phyloP scores from a whole-genome alignment of 1,139 yeast species.

The Hanseniaspora gamundiae region DNA sequence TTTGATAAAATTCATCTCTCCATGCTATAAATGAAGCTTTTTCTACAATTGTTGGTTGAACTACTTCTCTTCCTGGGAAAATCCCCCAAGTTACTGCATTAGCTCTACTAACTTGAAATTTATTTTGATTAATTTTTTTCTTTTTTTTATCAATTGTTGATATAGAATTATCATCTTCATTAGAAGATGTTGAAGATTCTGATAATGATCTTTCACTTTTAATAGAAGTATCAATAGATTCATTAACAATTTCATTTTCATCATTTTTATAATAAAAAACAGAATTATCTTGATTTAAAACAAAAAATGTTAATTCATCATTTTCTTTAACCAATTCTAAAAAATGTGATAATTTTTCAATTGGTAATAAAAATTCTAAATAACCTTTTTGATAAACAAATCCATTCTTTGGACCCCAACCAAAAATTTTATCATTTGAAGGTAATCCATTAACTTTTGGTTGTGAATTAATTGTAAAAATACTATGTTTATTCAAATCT shows the following conservation, averaged over 20 bases:
- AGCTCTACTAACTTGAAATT: slow-evolving; percentile 35
- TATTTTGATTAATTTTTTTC: slow-evolving; percentile 2
- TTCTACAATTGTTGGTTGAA: slow-evolving; percentile 91
- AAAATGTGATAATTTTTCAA: slow-evolving; percentile 32
- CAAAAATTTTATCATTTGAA: slow-evolving; percentile 61
- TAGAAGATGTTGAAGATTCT: neutral
- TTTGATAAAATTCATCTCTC: slow-evolving; percentile 89
- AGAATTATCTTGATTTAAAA: slow-evolving; percentile 44
- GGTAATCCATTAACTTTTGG: slow-evolving; percentile 79
- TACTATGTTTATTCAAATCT: slow-evolving; percentile 50
- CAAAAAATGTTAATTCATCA: slow-evolving; percentile 60
- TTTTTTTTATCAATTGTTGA: neutral
- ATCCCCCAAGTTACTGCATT: slow-evolving; percentile 98
- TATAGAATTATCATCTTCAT: too few species aligned
- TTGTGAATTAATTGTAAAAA: slow-evolving; percentile 83
- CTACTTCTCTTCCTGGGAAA: slow-evolving; percentile 82
- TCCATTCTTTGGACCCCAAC: slow-evolving; percentile 96
- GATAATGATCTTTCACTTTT: neutral
- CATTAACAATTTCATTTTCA: neutral
- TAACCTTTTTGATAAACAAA: slow-evolving; percentile 90
- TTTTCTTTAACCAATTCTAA: slow-evolving; percentile 34
- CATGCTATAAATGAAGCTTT: slow-evolving; percentile 82
- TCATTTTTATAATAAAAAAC: slow-evolving; percentile 24
- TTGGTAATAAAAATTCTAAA: slow-evolving; percentile 70
- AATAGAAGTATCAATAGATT: neutral